These are phyloP conservation scores for Corylus heterophylla DNA, from an alignment of 306 rosid species.

Conservation along the genomic window DNA sequence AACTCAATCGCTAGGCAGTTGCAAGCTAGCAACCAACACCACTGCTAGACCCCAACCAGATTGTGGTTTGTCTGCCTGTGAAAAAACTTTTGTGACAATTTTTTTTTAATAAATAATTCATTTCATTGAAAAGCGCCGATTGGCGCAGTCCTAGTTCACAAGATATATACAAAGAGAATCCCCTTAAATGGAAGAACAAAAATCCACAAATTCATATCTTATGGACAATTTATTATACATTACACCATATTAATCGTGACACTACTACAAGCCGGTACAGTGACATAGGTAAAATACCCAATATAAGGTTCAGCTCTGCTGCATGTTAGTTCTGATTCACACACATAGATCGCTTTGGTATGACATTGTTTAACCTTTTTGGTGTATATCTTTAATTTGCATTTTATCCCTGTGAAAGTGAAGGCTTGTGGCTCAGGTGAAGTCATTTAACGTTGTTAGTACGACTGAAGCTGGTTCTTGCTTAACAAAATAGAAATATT, in stretches of 20 bases:
- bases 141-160: too few species aligned
- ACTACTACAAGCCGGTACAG: not conserved
- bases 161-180: too few species aligned
- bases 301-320: not conserved
- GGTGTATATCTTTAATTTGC: not conserved
- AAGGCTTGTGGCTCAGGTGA: not conserved
- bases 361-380: conserved; percentile 9
- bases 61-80: not conserved
- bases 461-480: not conserved
- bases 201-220: too few species aligned
- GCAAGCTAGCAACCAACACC: not conserved
- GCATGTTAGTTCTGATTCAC: not conserved
- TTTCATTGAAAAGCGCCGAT: too few species aligned
- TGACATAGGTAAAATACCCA: not conserved
- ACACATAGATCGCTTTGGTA: not conserved
- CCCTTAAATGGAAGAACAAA: too few species aligned
- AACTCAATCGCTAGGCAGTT: not conserved
- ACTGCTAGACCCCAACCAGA: not conserved
- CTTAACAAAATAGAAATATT: not conserved
- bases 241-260: not conserved
- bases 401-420: not conserved
- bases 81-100: not conserved
- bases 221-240: not conserved
- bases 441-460: not conserved
- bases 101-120: too few species aligned